phyloP scores from a whole-genome alignment of 1,284 basidiomycete species.

The Stereum hirsutum region DNA sequence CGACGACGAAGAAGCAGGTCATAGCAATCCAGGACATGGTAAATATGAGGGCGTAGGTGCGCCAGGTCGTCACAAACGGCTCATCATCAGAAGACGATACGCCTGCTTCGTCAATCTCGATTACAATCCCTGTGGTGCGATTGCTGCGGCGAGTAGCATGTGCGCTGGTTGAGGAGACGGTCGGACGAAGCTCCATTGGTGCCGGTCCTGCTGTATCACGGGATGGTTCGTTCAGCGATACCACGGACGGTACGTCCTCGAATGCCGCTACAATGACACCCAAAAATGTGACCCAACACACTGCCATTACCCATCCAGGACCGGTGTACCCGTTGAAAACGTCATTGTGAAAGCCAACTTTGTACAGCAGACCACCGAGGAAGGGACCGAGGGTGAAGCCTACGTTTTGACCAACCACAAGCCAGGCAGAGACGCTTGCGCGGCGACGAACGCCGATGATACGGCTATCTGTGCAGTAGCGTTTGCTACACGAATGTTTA shows the following conservation, averaged over 20 bases:
- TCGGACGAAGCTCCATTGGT: not conserved
- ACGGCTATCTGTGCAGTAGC: slow-evolving; percentile 56
- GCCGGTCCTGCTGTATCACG: not conserved
- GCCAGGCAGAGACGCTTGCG: slow-evolving; percentile 53
- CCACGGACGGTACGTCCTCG: slow-evolving; percentile 35
- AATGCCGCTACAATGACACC: slow-evolving; percentile 31
- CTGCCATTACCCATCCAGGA: slow-evolving; percentile 60
- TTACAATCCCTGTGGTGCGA: too few species aligned
- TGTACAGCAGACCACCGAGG: slow-evolving; percentile 51
- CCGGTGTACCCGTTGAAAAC: slow-evolving; percentile 58
- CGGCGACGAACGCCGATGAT: slow-evolving; percentile 59
- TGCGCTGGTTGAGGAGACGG: not conserved
- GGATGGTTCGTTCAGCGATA: not conserved
- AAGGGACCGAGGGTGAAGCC: slow-evolving; percentile 64
- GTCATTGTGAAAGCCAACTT: slow-evolving; percentile 37
- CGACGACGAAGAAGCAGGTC: slow-evolving; percentile 66
- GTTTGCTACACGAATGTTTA: too few species aligned
- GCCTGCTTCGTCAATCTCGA: too few species aligned
- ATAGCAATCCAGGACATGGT: slow-evolving; percentile 70
- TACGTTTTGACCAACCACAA: slow-evolving; percentile 54
- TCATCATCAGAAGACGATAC: too few species aligned
- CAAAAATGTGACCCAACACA: slow-evolving; percentile 45
- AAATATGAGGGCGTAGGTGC: slow-evolving; percentile 34
- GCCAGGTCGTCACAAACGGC: not conserved
- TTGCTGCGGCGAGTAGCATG: not conserved